Conservation (phyloP, 2,329 filamentous ascomycete species). For the Cladosporium cucumerinum region DNA sequence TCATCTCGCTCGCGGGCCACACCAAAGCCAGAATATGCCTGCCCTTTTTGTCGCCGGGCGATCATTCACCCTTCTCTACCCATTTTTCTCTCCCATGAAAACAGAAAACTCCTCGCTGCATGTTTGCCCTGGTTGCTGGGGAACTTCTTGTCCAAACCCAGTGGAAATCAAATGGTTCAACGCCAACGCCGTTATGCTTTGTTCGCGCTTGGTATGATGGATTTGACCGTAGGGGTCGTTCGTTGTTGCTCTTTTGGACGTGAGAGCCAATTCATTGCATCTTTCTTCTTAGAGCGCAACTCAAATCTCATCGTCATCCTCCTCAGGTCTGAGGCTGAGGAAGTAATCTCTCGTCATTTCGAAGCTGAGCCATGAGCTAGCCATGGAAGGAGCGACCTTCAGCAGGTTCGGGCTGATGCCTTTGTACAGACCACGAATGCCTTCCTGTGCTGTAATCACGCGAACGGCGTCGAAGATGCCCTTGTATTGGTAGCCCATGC, state of each 20-base stretch:
- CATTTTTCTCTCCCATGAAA: not conserved
- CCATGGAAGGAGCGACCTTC: constrained; percentile 98
- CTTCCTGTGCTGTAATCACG: constrained; percentile 80
- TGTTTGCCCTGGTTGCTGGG: not conserved
- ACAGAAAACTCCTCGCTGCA: constrained; percentile 6
- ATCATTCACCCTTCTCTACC: not conserved
- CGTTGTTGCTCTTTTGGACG: not conserved
- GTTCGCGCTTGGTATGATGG: not conserved
- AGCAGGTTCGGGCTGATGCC: constrained; percentile 92
- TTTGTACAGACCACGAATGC: constrained; percentile 84
- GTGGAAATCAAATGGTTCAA: not conserved
- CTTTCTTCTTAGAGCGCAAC: not conserved
- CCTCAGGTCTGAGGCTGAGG: constrained; percentile 54
- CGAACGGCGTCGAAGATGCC: constrained; percentile 78
- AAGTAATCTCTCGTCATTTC: constrained; percentile 89
- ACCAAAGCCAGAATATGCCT: not conserved
- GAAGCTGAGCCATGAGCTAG: constrained; percentile 96
- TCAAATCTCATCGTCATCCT: constrained; percentile 11
- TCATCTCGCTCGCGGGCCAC: not conserved
- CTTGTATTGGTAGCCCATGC: constrained; percentile 95
- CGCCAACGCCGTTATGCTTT: constrained; percentile 1
- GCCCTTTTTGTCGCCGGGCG: not conserved
- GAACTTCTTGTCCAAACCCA: not conserved
- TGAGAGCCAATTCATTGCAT: not conserved
- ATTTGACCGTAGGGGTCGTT: not conserved